A percentile compares a stretch with the other conserved stretches of the same genome.
These are phyloP conservation scores for Cryptococcus neoformans DNA, from an alignment of 1,284 basidiomycete genomes.

Conservation along the genomic window DNA sequence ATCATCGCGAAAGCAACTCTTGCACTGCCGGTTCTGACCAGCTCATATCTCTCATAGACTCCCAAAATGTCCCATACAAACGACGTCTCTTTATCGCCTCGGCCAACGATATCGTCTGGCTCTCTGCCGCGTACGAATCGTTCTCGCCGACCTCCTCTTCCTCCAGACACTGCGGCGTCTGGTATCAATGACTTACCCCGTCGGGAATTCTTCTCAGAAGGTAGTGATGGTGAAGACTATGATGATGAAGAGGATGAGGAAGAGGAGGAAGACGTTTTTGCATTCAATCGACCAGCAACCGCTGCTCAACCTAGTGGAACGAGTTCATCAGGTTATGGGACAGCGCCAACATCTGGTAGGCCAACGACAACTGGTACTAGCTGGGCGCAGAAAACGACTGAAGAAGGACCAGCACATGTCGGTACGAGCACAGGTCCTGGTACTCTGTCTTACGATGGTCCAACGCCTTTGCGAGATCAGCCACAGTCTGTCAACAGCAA, in stretches of 20 bases:
- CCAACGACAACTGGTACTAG: background rate
- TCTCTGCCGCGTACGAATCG: background rate
- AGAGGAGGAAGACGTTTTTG: slow-evolving; percentile 42
- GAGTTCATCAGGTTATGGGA: slow-evolving; percentile 11
- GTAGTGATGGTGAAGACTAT: slow-evolving; percentile 36
- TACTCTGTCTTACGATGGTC: background rate
- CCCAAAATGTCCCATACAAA: background rate
- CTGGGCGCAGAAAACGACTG: background rate
- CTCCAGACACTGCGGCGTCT: slow-evolving; percentile 39
- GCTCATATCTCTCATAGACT: no score
- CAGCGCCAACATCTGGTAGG: slow-evolving; percentile 10
- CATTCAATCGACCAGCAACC: slow-evolving; percentile 44
- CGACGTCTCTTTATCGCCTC: background rate
- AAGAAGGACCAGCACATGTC: background rate
- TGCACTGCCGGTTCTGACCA: no score
- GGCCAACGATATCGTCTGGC: background rate
- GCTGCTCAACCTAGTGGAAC: slow-evolving; percentile 24
- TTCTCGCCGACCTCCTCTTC: slow-evolving; percentile 11
- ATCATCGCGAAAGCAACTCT: no score
- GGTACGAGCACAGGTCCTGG: background rate
- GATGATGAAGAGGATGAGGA: slow-evolving; percentile 33
- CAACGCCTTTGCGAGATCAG: background rate
- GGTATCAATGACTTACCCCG: slow-evolving; percentile 41
- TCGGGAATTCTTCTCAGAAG: slow-evolving; percentile 42
- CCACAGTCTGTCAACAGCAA: background rate